phyloP scores from a whole-genome alignment of 768 basidiomycete species.

The Collybiopsis confluens region DNA sequence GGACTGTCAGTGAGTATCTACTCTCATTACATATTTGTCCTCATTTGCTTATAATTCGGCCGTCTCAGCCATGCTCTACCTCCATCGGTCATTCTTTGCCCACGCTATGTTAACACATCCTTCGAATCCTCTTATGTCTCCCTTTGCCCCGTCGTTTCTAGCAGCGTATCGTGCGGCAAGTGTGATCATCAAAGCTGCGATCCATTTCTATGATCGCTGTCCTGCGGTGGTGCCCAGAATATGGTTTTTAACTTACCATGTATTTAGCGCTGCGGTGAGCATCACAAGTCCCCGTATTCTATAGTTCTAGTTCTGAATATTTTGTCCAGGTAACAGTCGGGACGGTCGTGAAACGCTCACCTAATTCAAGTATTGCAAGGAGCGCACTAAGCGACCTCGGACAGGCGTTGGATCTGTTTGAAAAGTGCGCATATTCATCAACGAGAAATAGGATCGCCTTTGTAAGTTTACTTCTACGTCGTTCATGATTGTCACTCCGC shows the following conservation, averaged over 20 bases:
- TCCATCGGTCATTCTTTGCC: slow-evolving; percentile 55
- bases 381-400: slow-evolving; percentile 48
- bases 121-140: slow-evolving; percentile 47
- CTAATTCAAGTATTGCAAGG: slow-evolving; percentile 43
- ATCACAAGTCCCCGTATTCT: background rate
- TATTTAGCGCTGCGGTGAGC: slow-evolving; percentile 25
- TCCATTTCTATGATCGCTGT: slow-evolving; percentile 44
- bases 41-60: background rate
- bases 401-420: slow-evolving; percentile 42
- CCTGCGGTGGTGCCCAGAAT: slow-evolving; percentile 44
- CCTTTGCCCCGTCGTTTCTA: slow-evolving; percentile 53
- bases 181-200: slow-evolving; percentile 45
- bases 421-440: slow-evolving; percentile 38
- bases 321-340: slow-evolving; percentile 49
- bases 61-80: slow-evolving; percentile 43
- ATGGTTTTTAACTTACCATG: slow-evolving; percentile 49
- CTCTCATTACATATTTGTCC: background rate
- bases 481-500: no score
- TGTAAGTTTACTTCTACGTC: slow-evolving; percentile 20
- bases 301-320: background rate
- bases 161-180: slow-evolving; percentile 51
- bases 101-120: slow-evolving; percentile 54
- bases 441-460: slow-evolving; percentile 44
- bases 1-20: slow-evolving; percentile 49
- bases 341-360: slow-evolving; percentile 55